phyloP scores from a whole-genome alignment of 2,329 filamentous ascomycete species.

The Ophioceras dolichostomum region DNA sequence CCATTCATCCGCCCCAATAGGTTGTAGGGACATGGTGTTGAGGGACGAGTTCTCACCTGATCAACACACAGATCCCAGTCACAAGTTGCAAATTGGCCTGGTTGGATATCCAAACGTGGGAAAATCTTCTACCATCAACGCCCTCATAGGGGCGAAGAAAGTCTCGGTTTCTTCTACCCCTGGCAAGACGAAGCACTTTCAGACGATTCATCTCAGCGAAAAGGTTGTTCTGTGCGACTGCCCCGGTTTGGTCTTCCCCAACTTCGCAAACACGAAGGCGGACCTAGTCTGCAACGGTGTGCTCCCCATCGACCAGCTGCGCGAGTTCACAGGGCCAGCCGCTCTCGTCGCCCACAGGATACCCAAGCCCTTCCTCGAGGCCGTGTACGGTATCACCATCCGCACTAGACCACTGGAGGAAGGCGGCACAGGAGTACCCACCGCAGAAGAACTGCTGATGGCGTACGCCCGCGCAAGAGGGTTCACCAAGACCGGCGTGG shows the following conservation, averaged over 20 bases:
- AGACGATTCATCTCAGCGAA: conserved; percentile 89
- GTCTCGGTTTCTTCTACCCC: conserved; percentile 95
- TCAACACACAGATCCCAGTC: conserved; percentile 26
- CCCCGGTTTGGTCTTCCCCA: conserved; percentile 95
- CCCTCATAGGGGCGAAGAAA: conserved; percentile 95
- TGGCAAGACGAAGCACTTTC: conserved; percentile 98
- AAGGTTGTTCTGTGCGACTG: conserved; percentile 92
- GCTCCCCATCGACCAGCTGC: conserved; percentile 88
- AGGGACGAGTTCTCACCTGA: neutral
- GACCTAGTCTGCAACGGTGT: conserved; percentile 94
- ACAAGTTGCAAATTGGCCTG: conserved; percentile 79
- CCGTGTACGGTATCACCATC: conserved; percentile 88
- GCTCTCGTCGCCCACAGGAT: conserved; percentile 75
- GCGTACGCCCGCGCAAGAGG: conserved; percentile 84
- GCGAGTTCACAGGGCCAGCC: conserved; percentile 82
- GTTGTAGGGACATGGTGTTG: neutral
- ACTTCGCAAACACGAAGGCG: conserved; percentile 92
- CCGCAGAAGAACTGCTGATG: conserved; percentile 70
- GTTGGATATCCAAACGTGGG: conserved; percentile 98
- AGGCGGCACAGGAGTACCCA: conserved; percentile 80
- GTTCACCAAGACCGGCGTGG: conserved; percentile 79
- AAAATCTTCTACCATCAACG: conserved; percentile 98
- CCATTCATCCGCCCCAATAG: too few species aligned
- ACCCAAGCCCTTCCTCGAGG: conserved; percentile 79
- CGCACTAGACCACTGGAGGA: conserved; percentile 71